Evolutionary conservation across 202 grass and related monocot genomes (phyloP).

Genomic region (Zizania palustris): DNA sequence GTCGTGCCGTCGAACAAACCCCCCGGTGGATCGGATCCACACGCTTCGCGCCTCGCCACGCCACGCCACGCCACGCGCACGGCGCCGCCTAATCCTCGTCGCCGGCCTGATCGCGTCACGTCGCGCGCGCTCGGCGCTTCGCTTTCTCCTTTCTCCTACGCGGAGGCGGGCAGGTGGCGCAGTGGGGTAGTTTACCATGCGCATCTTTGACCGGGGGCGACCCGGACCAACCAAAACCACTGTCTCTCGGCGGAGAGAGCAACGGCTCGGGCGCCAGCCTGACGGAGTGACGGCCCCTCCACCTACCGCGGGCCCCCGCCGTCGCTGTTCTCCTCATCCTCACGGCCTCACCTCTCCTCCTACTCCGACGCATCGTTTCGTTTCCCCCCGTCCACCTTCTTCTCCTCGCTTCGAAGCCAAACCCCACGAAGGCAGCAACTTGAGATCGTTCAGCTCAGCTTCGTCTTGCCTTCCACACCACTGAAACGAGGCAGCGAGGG

Average conservation of each 20-base stretch:
- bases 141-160: neutral
- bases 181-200: slow-evolving; percentile 16
- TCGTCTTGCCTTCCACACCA: slow-evolving; percentile 37
- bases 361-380: slow-evolving; percentile 17
- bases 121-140: neutral
- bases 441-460: neutral
- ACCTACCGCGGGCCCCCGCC: slow-evolving; percentile 1
- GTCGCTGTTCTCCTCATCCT: slow-evolving; percentile 23
- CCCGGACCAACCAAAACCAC: neutral
- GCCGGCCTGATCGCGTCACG: neutral
- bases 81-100: slow-evolving; percentile 8
- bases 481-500: neutral
- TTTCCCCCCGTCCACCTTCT: neutral
- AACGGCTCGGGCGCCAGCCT: slow-evolving; percentile 40
- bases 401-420: slow-evolving; percentile 65
- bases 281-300: slow-evolving; percentile 7
- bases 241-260: slow-evolving; percentile 35
- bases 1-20: neutral
- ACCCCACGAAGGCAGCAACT: neutral
- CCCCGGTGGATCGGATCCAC: slow-evolving; percentile 12
- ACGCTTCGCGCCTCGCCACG: slow-evolving; percentile 17
- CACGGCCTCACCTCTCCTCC: neutral
- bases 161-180: neutral
- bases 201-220: neutral
- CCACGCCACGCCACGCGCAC: slow-evolving; percentile 5